Conservation (phyloP, 129 eudicot species). For the Tanacetum coccineum region DNA sequence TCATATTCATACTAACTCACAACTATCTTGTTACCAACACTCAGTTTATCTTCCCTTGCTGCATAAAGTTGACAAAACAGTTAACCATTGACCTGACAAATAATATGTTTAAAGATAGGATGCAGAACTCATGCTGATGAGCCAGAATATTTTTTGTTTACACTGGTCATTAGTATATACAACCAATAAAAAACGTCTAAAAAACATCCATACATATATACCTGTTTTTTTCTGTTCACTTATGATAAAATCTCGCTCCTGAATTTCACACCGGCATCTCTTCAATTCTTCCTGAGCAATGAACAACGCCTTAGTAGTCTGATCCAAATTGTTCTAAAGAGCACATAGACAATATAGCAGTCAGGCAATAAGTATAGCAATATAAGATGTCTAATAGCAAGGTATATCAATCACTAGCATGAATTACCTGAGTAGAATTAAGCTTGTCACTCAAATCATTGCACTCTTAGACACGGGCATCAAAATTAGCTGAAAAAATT, state of each 20-base stretch:
- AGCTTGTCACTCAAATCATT: conserved; percentile 56
- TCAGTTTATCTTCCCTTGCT: conserved; percentile 69
- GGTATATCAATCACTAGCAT: not conserved
- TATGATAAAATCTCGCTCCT: conserved; percentile 70
- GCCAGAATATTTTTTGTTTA: conserved; percentile 77
- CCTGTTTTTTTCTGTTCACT: conserved; percentile 89
- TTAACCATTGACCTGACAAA: not conserved
- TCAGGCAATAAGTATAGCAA: not conserved
- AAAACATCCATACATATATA: conserved; percentile 7
- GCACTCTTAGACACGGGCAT: conserved; percentile 54
- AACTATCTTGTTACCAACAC: conserved; percentile 54
- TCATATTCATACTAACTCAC: conserved; percentile 70
- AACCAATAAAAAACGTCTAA: not conserved
- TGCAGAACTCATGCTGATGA: conserved; percentile 51
- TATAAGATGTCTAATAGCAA: not conserved
- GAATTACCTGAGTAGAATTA: conserved; percentile 68
- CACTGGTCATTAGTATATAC: not conserved
- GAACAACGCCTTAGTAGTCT: conserved; percentile 44
- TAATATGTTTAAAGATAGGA: not conserved
- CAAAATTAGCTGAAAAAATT: too few species aligned
- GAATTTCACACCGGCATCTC: conserved; percentile 51
- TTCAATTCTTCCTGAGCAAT: conserved; percentile 55
- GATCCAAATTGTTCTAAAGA: conserved; percentile 50
- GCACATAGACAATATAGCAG: not conserved
- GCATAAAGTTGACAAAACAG: not conserved